Percentiles rank a stretch among this genome's conserved stretches.
phyloP scores from a whole-genome alignment of 2,329 filamentous ascomycete genomes.

The Sporothrix phasma region DNA sequence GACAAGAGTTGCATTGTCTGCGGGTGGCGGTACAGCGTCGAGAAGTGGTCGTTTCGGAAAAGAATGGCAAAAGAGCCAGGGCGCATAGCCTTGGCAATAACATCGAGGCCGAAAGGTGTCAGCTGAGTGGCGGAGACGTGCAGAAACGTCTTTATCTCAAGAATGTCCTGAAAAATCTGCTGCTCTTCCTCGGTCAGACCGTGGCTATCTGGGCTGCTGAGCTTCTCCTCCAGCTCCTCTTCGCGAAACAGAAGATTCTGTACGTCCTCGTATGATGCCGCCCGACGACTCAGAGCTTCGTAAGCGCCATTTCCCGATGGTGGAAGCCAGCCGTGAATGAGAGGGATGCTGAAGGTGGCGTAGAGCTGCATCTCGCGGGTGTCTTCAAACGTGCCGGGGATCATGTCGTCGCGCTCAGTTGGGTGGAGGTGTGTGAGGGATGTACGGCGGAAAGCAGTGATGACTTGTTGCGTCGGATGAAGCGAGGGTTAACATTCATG shows the following conservation, averaged over 20 bases:
- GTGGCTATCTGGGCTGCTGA: constrained; percentile 37
- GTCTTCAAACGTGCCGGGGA: constrained; percentile 70
- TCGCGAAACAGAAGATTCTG: constrained; percentile 82
- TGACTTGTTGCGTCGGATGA: constrained; percentile 49
- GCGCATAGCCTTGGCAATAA: constrained; percentile 58
- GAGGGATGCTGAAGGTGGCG: constrained; percentile 73
- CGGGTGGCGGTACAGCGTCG: constrained; percentile 84
- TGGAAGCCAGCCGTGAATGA: constrained; percentile 91
- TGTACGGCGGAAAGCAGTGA: constrained; percentile 39
- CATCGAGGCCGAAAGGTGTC: constrained; percentile 68
- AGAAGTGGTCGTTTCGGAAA: constrained; percentile 96
- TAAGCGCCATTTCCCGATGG: constrained; percentile 55
- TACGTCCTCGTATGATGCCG: constrained; percentile 80
- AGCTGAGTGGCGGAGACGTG: constrained; percentile 73
- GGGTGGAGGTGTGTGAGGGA: constrained; percentile 44
- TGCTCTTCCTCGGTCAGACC: constrained; percentile 66
- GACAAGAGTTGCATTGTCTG: constrained; percentile 65
- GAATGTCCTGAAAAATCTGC: constrained; percentile 69
- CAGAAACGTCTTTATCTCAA: constrained; percentile 77
- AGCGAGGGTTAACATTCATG: constrained; percentile 95
- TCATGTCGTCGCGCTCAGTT: constrained; percentile 36
- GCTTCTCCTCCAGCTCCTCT: constrained; percentile 76
- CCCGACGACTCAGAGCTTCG: constrained; percentile 60
- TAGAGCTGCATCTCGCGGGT: constrained; percentile 88
- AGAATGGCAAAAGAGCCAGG: constrained; percentile 80